Conservation (phyloP, 768 basidiomycete genomes). For the Mycena crocata region DNA sequence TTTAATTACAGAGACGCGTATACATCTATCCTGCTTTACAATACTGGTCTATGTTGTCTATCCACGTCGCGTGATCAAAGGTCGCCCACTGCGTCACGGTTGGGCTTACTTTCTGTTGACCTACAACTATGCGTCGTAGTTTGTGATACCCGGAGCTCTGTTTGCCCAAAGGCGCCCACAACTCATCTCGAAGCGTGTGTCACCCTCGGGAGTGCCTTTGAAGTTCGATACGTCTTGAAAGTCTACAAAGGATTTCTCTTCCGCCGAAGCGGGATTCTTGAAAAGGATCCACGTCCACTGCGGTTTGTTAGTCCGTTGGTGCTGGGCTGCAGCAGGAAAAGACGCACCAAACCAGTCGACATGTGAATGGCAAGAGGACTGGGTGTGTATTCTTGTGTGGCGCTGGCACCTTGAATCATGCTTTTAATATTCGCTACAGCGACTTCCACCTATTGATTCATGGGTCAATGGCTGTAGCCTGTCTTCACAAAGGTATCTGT, state of each 20-base stretch:
- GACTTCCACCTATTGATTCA: no score
- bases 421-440: slow-evolving; percentile 54
- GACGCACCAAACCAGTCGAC: slow-evolving; percentile 51
- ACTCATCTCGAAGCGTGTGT: slow-evolving; percentile 32
- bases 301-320: slow-evolving; percentile 24
- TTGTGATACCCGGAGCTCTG: slow-evolving; percentile 37
- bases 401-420: slow-evolving; percentile 42
- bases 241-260: slow-evolving; percentile 27
- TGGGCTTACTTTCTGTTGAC: no score
- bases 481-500: no score
- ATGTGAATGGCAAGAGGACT: slow-evolving; percentile 56
- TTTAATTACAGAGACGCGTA: no score
- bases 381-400: slow-evolving; percentile 48
- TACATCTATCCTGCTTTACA: no score
- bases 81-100: no score
- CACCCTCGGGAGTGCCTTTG: slow-evolving; percentile 25
- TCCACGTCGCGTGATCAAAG: no score
- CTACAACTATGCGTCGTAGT: slow-evolving; percentile 11
- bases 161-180: slow-evolving; percentile 32
- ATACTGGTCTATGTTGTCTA: no score
- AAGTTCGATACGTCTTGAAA: slow-evolving; percentile 18
- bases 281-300: slow-evolving; percentile 38
- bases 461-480: no score
- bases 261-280: slow-evolving; percentile 31
- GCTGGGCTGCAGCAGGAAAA: slow-evolving; percentile 36